phyloP scores from a whole-genome alignment of 352 stramenopile species.

The Phytophthora capsici region DNA sequence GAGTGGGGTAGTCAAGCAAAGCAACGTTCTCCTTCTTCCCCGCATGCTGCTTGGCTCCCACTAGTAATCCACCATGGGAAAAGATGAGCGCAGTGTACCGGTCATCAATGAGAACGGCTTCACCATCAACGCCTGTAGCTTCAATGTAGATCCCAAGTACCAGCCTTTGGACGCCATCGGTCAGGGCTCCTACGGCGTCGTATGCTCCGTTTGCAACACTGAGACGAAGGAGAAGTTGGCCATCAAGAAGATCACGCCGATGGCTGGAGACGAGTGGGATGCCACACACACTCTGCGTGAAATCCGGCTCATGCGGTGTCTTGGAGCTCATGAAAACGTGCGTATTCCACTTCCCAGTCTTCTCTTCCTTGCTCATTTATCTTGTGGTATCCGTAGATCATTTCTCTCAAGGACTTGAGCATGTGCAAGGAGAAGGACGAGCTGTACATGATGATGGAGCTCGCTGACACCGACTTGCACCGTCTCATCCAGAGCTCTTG shows the following conservation, averaged over 20 bases:
- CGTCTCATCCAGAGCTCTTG: slow-evolving; percentile 90
- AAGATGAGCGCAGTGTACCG: slow-evolving; percentile 62
- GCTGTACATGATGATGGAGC: slow-evolving; percentile 97
- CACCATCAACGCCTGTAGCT: slow-evolving; percentile 83
- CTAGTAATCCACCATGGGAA: slow-evolving; percentile 45
- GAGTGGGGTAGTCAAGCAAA: slow-evolving; percentile 28
- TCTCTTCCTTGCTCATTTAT: neutral
- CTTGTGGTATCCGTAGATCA: slow-evolving; percentile 61
- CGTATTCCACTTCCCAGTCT: slow-evolving; percentile 16
- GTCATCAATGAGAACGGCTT: slow-evolving; percentile 79
- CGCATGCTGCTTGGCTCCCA: slow-evolving; percentile 25
- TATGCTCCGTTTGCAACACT: slow-evolving; percentile 88
- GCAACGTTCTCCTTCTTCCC: slow-evolving; percentile 41
- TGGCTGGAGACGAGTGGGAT: slow-evolving; percentile 90
- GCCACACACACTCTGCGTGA: slow-evolving; percentile 91
- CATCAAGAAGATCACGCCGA: slow-evolving; percentile 94
- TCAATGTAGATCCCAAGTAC: slow-evolving; percentile 87
- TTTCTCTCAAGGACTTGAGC: slow-evolving; percentile 89
- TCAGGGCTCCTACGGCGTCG: slow-evolving; percentile 94
- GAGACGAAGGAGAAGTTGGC: slow-evolving; percentile 85
- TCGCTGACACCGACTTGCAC: slow-evolving; percentile 94
- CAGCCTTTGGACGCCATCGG: slow-evolving; percentile 88
- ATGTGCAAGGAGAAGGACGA: slow-evolving; percentile 94
- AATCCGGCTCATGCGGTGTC: slow-evolving; percentile 90
- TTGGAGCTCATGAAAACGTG: slow-evolving; percentile 92